Evolutionary conservation across 2,329 filamentous ascomycete genomes (phyloP).

Genomic region (Pestalotiopsis sp.): DNA sequence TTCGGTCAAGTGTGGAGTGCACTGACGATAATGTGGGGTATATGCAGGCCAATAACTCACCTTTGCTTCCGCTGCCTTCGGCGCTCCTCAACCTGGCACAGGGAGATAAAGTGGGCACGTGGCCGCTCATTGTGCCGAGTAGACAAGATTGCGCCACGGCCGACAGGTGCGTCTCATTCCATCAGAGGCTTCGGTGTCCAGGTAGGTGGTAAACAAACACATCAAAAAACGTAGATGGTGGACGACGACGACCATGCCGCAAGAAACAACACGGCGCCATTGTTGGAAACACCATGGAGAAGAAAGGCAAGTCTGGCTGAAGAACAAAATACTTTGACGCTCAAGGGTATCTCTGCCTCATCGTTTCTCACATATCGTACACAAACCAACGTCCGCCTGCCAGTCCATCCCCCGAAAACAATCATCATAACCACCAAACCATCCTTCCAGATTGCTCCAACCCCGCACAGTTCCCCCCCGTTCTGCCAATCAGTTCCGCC

Average conservation of each 20-base stretch:
- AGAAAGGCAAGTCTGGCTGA: not conserved
- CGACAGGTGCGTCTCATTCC: too few species aligned
- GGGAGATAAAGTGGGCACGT: too few species aligned
- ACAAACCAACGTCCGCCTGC: slow-evolving; percentile 6
- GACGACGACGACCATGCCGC: too few species aligned
- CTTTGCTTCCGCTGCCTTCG: not conserved
- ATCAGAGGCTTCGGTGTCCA: too few species aligned
- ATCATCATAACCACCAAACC: not conserved
- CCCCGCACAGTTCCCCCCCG: not conserved
- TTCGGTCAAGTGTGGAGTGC: slow-evolving; percentile 7
- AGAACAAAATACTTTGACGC: slow-evolving; percentile 9
- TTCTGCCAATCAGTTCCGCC: not conserved
- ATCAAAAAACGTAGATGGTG: too few species aligned
- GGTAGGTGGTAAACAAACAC: too few species aligned
- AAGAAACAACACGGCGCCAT: too few species aligned
- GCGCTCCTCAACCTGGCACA: not conserved
- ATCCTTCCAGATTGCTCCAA: not conserved
- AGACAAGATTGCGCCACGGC: too few species aligned
- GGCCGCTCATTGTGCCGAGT: too few species aligned
- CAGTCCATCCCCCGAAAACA: not conserved
- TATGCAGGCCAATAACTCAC: not conserved
- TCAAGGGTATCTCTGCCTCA: slow-evolving; percentile 30
- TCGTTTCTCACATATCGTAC: slow-evolving; percentile 22
- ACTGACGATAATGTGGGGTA: slow-evolving; percentile 6
- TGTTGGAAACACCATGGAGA: not conserved